Percentiles rank a stretch among this genome's conserved stretches.
phyloP scores from a whole-genome alignment of 768 basidiomycete genomes.

The Zangia roseola region DNA sequence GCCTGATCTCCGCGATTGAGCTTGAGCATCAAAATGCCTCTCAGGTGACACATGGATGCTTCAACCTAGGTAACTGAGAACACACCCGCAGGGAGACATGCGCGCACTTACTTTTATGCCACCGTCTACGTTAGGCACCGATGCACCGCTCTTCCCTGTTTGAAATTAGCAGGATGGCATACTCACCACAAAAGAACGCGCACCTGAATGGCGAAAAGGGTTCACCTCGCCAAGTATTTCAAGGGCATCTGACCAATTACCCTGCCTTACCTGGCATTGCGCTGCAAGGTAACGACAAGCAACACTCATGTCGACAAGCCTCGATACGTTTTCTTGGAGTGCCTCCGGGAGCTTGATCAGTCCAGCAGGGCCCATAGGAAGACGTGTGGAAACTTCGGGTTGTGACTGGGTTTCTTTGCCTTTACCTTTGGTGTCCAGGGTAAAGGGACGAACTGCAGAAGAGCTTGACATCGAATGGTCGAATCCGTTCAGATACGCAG shows the following conservation, averaged over 20 bases:
- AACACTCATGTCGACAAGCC: conserved; percentile 90
- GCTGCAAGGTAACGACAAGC: conserved; percentile 96
- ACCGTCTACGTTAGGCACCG: conserved; percentile 81
- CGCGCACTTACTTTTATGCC: conserved; percentile 79
- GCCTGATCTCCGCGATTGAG: conserved; percentile 88
- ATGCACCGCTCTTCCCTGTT: conserved; percentile 60
- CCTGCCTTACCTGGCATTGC: conserved; percentile 89
- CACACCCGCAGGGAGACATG: background rate
- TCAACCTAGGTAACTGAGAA: conserved; percentile 64
- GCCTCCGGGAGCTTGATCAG: conserved; percentile 69
- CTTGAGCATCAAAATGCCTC: conserved; percentile 92
- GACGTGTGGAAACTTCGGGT: conserved; percentile 43
- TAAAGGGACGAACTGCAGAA: conserved; percentile 43
- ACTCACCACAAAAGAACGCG: background rate
- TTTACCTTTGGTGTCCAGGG: conserved; percentile 54
- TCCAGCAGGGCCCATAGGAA: conserved; percentile 71
- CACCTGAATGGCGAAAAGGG: conserved; percentile 77
- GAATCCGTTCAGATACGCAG: conserved; percentile 26
- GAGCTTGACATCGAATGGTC: conserved; percentile 20
- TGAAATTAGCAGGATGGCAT: conserved; percentile 6
- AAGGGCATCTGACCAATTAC: conserved; percentile 88
- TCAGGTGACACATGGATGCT: conserved; percentile 94
- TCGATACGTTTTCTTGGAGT: conserved; percentile 62
- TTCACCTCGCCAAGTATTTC: conserved; percentile 94
- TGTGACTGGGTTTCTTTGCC: conserved; percentile 50